phyloP scores from a whole-genome alignment of 2,329 filamentous ascomycete species.

The Diaporthe batatas region DNA sequence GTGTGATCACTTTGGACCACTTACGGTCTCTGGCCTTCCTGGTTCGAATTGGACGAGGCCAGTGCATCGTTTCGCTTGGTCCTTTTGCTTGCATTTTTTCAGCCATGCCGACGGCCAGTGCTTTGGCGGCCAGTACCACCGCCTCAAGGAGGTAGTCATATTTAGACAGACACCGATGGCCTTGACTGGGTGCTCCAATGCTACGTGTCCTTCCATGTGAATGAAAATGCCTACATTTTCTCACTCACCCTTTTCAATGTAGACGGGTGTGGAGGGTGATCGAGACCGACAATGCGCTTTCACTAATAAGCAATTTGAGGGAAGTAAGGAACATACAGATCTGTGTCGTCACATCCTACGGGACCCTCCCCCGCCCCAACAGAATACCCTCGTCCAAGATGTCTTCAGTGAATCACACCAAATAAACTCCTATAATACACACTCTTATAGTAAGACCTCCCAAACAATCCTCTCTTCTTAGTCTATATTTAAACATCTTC shows the following conservation, averaged over 20 bases:
- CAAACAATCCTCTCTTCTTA: too few species aligned
- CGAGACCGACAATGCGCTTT: too few species aligned
- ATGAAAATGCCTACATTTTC: not conserved
- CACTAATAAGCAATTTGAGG: too few species aligned
- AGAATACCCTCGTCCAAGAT: too few species aligned
- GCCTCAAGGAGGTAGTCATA: not conserved
- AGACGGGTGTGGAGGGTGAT: too few species aligned
- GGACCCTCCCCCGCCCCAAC: too few species aligned
- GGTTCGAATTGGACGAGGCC: not conserved
- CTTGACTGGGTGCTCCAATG: not conserved
- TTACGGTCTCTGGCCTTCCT: not conserved
- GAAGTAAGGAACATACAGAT: too few species aligned
- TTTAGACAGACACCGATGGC: not conserved
- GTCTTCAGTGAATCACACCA: too few species aligned
- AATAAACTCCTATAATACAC: too few species aligned
- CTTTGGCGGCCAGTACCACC: not conserved
- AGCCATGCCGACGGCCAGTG: not conserved
- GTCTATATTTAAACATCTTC: too few species aligned
- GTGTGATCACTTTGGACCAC: not conserved
- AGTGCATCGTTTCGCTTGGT: not conserved
- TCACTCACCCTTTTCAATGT: not conserved
- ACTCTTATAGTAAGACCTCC: too few species aligned
- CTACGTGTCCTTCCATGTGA: rapidly evolving
- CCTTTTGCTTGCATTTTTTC: not conserved
- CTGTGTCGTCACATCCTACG: too few species aligned